Evolutionary conservation across 73 alveolate species (phyloP), one percentile per base, ranked within the genome.

Genomic region (Breviolum minutum): DNA sequence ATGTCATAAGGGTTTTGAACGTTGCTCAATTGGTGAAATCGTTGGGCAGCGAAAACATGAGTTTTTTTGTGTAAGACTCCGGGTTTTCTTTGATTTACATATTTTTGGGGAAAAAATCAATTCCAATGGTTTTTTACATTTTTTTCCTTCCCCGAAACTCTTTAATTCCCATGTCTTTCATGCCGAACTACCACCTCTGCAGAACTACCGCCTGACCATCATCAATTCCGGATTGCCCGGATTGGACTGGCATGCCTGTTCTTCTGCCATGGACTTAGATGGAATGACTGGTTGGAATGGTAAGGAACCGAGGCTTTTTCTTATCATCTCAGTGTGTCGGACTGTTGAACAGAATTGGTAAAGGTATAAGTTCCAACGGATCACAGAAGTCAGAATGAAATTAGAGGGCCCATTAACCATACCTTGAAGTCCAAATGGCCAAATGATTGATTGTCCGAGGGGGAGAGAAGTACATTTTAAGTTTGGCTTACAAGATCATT

Each of bases 201-300:
- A 88, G 95, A 88, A 83, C 85, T 88, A 88, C 85, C 95, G 95
- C 63, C 95, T 88, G 95, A 88, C 95, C 84, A 32, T 88, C 71
- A 88, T 88, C 95, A 88, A 88, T 77, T 88, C 95, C n/a, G 95
- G 95, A 27, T 26, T 48, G 22, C 95, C 95, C 40, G 95, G 95
- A 40, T 60, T 88, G 54, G 95, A 88, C 70, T 88, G 95, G 95
- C 95, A 88, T 48, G 95, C 95, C 69, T 68, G 86, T 29, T 88
- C 95, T 71, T 88, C 95, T 30, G 95, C 95, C 27, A 32, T 63
- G 71, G 20, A 27, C 85, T 81, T 22, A 77, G 87, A 10, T 11
- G 17, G 74, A 66, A 66, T n/a, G n/a, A n/a, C n/a, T n/a, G n/a
- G n/a, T n/a, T 48, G 60, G 19, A 22, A 69, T 19, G 5, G 27